Percentiles rank a stretch among this genome's conserved stretches.
These are phyloP conservation scores for Cubamyces lactineus DNA, from an alignment of 768 basidiomycete species.

Conservation along the genomic window DNA sequence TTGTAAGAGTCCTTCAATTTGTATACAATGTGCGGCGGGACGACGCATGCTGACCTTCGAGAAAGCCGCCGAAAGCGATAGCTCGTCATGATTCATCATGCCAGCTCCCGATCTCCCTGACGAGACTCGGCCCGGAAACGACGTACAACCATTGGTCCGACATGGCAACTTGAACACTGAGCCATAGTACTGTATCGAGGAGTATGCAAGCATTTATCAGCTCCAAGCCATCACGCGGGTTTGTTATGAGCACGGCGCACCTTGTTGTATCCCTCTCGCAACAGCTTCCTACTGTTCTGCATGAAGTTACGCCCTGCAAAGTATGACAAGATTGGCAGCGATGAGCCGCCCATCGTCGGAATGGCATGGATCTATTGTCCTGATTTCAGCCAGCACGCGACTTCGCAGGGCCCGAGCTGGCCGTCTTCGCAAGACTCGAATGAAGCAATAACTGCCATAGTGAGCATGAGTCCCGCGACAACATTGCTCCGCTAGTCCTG, in stretches of 20 bases:
- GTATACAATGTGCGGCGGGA: not conserved
- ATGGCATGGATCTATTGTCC: constrained; percentile 28
- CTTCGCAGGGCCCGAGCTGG: too few relatives aligned
- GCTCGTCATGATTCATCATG: constrained; percentile 50
- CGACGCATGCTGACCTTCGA: constrained; percentile 37
- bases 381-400: too few relatives aligned
- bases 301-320: constrained; percentile 36
- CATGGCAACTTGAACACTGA: constrained; percentile 47
- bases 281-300: constrained; percentile 35
- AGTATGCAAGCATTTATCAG: too few relatives aligned
- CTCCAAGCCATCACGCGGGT: too few relatives aligned
- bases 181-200: constrained; percentile 22
- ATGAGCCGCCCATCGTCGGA: constrained; percentile 40
- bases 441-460: too few relatives aligned
- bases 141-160: constrained; percentile 51
- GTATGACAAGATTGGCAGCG: constrained; percentile 39
- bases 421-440: too few relatives aligned
- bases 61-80: constrained; percentile 46
- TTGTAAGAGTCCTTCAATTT: not conserved
- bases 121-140: constrained; percentile 42
- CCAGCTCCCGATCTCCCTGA: constrained; percentile 56
- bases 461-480: too few relatives aligned
- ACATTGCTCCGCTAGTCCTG: too few relatives aligned
- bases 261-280: constrained; percentile 42
- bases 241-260: constrained; percentile 22